phyloP scores from a whole-genome alignment of 257 asterid genomes.

The Solanum sejunctum region DNA sequence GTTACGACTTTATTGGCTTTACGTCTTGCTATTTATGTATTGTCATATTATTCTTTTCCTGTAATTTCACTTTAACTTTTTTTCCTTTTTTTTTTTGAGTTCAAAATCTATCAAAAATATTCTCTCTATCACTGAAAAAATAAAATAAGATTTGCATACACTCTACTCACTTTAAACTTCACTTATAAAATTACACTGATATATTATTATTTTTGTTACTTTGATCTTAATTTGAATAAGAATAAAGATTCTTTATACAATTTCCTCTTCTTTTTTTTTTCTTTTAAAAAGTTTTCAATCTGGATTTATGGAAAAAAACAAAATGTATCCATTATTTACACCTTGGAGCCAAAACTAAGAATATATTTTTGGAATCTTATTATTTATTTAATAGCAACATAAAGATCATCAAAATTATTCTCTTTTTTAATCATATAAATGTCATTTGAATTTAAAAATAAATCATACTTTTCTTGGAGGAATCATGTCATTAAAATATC shows the following conservation, averaged over 20 bases:
- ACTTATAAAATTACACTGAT: background rate
- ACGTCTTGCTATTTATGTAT: background rate
- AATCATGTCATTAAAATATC: background rate
- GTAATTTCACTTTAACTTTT: no score
- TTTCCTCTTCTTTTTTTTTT: no score
- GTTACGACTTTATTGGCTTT: background rate
- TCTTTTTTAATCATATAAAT: background rate
- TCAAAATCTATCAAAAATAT: no score
- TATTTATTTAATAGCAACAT: background rate
- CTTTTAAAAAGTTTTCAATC: background rate
- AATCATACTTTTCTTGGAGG: no score
- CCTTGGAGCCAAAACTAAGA: background rate
- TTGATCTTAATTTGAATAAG: background rate
- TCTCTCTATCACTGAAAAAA: rapidly evolving
- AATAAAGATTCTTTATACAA: background rate
- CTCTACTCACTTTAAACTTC: no score
- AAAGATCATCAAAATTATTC: background rate
- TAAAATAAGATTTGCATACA: no score
- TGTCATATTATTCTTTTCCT: no score
- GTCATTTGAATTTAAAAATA: no score
- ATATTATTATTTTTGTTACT: background rate
- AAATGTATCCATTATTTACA: background rate
- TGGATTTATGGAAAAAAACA: background rate
- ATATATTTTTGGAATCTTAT: background rate
- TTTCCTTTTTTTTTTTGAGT: no score